These are phyloP conservation scores for Penicillium brevicompactum DNA, from an alignment of 2,329 filamentous ascomycete genomes.

Conservation along the genomic window DNA sequence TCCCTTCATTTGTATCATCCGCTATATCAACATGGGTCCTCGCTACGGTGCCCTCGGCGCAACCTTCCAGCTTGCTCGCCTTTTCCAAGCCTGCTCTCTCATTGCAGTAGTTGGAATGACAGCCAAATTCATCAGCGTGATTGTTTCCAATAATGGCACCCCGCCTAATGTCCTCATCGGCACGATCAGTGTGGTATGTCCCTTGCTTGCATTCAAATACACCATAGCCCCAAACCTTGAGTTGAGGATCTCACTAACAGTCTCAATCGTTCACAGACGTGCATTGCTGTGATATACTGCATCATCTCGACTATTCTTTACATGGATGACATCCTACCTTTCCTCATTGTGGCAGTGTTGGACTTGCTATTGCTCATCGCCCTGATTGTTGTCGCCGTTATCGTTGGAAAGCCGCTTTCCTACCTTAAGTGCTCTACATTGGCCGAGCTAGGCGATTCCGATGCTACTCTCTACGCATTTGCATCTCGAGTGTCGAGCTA, in stretches of 20 bases:
- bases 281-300: constrained; percentile 77
- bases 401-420: constrained; percentile 78
- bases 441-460: constrained; percentile 48
- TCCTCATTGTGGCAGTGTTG: constrained; percentile 66
- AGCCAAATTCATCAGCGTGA: constrained; percentile 78
- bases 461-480: constrained; percentile 57
- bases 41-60: constrained; percentile 72
- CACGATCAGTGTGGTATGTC: constrained; percentile 75
- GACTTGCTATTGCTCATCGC: constrained; percentile 74
- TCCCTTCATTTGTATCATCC: background rate
- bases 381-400: constrained; percentile 73
- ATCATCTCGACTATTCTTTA: constrained; percentile 81
- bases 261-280: constrained; percentile 57
- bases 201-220: background rate
- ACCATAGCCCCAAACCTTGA: background rate
- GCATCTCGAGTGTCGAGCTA: constrained; percentile 55
- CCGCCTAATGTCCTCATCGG: constrained; percentile 75
- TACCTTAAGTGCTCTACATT: constrained; percentile 71
- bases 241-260: constrained; percentile 20
- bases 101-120: constrained; percentile 77
- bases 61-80: constrained; percentile 74
- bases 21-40: constrained; percentile 24
- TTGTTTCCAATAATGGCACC: constrained; percentile 65
- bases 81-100: constrained; percentile 70
- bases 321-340: constrained; percentile 72